These are phyloP conservation scores for Exophiala phaeomuriformis DNA, from an alignment of 2,329 filamentous ascomycete genomes.

Conservation along the genomic window DNA sequence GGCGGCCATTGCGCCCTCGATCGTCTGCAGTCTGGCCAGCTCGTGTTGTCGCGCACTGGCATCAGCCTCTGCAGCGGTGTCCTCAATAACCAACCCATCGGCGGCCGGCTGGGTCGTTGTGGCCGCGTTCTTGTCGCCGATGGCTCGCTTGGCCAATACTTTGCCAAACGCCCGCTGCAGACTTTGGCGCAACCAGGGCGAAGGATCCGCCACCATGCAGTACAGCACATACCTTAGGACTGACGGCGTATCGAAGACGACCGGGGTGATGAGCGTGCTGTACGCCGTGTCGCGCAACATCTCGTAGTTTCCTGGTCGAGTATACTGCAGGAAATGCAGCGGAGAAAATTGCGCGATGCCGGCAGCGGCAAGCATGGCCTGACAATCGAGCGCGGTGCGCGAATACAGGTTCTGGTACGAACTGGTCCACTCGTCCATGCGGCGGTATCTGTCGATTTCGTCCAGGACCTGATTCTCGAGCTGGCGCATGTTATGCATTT, in stretches of 20 bases:
- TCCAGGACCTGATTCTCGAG: conserved; percentile 52
- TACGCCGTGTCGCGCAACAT: conserved; percentile 55
- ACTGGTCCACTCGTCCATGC: conserved; percentile 60
- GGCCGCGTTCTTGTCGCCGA: conserved; percentile 53
- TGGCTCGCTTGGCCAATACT: conserved; percentile 52
- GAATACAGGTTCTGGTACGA: conserved; percentile 60
- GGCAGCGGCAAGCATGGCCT: conserved; percentile 48
- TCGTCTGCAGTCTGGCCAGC: conserved; percentile 48
- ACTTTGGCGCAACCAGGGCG: conserved; percentile 50
- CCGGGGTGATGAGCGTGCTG: conserved; percentile 50
- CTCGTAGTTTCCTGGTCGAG: conserved; percentile 52
- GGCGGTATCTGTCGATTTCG: conserved; percentile 56
- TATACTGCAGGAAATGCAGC: conserved; percentile 56
- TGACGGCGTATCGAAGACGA: conserved; percentile 45
- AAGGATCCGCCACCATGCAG: conserved; percentile 50
- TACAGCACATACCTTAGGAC: conserved; percentile 52
- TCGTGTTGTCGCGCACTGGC: conserved; percentile 47
- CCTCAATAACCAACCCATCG: conserved; percentile 51
- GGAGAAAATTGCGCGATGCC: conserved; percentile 47
- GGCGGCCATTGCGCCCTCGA: conserved; percentile 52
- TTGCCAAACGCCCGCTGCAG: conserved; percentile 48
- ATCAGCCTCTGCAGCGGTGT: conserved; percentile 43
- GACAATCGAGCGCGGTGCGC: conserved; percentile 53
- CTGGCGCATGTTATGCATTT: conserved; percentile 46
- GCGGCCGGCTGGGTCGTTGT: conserved; percentile 27